Base-by-base conservation (phyloP, 2,329 filamentous ascomycete genomes). In the Dactylonectria macrodidyma region DNA sequence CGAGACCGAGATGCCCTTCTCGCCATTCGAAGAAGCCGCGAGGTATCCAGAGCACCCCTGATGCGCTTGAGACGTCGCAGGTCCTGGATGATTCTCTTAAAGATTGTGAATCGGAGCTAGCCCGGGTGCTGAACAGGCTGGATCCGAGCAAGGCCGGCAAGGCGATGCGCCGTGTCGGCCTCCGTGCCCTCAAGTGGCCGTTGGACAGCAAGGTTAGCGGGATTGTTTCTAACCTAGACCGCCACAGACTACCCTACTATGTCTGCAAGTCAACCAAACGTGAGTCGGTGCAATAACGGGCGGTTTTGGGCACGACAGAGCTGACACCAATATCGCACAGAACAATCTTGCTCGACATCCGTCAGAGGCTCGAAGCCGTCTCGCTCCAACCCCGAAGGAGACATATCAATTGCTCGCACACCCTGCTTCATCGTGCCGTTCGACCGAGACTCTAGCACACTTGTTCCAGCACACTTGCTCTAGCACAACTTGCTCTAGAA, bases 371-470 rank as follows among this genome's bases (percentile, higher is more conserved):
- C 16, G 34, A 36, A 36, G 34, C 34, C 34, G 34, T 36, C 34
- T 36, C 34, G 34, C 34, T 86, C 84, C 71, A 79, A 86, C 55
- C 73, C 77, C 19, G 24, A 79, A 85, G 67, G 81, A 78, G 12
- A 84, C 86, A 36, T 10, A 36, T 36, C 34, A 10, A 36, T 36
- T 36, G 34, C 34, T 36, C 34, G 34, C 34, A 36, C 34, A 36
- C 34, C 34, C 34, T 36, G 34, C 34, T 36, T 36, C 34, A 36
- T 6, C 34, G 34, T 36, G 34, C 34, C 10, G 10, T 36, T 36
- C 34, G 34, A 36, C 34, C 10, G 34, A 36, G 34, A 36, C n/a
- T 80, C 81, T 19, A 19, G 19, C 19, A 19, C 19, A 19, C 19
- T 19, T 19, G 19, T 1, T 19, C 38, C 5, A 44, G 38, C 14